Conservation (phyloP, 768 basidiomycete species). For the Candolleomyces aberdarensis region DNA sequence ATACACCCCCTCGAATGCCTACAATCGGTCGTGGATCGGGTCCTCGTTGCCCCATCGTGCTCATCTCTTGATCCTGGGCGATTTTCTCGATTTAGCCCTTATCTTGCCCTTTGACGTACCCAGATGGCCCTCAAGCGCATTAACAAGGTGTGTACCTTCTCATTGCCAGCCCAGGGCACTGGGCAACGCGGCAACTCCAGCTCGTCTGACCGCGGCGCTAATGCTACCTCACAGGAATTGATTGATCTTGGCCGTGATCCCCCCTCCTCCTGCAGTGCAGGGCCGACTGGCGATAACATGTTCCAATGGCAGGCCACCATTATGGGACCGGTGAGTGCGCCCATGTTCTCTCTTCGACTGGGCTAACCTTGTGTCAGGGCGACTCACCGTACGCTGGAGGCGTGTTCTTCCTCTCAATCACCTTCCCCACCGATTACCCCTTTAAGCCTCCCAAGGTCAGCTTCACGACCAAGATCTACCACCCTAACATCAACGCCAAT, state of each 20-base stretch:
- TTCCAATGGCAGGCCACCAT: conserved; percentile 99
- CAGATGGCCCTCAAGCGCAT: conserved; percentile 98
- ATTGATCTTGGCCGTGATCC: conserved; percentile 99
- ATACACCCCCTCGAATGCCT: conserved; percentile 8
- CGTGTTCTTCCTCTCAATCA: conserved; percentile 96
- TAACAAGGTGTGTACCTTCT: conserved; percentile 75
- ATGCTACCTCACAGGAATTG: conserved; percentile 71
- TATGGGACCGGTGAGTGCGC: conserved; percentile 88
- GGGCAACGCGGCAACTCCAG: conserved; percentile 20
- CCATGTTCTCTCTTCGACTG: conserved; percentile 11
- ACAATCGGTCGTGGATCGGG: conserved; percentile 31
- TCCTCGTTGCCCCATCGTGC: conserved; percentile 16
- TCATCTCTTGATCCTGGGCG: conserved; percentile 41
- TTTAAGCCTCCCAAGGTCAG: conserved; percentile 99
- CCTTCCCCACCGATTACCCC: conserved; percentile 96
- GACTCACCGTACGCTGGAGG: conserved; percentile 99
- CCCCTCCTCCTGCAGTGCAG: conserved; percentile 98
- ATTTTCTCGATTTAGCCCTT: conserved; percentile 32
- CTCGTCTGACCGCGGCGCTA: conserved; percentile 9
- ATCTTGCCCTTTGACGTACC: conserved; percentile 24
- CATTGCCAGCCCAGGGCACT: conserved; percentile 1
- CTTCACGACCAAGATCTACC: conserved; percentile 99
- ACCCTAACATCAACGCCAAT: conserved; percentile 99
- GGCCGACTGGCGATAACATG: conserved; percentile 96
- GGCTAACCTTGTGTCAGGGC: conserved; percentile 51